Percentiles rank a stretch among this genome's conserved stretches.
Conservation (phyloP, 345 rosid genomes). For the Noccaea caerulescens region DNA sequence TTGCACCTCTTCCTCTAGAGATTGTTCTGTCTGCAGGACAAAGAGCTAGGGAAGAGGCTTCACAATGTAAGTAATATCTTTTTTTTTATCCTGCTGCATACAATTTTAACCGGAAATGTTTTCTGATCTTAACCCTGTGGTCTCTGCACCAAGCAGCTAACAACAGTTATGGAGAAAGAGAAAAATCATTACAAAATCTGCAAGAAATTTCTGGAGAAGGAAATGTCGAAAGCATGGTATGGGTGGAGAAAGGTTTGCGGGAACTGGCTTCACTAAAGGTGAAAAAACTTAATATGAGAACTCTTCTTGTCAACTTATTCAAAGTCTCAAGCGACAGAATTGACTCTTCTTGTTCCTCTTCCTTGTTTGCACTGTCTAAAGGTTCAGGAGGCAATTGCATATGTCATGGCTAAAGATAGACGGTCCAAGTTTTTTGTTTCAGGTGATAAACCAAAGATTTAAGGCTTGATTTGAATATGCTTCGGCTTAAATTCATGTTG, state of each 20-base stretch:
- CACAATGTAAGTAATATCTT: conserved; percentile 44
- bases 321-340: neutral
- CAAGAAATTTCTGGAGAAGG: conserved; percentile 64
- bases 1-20: conserved; percentile 84
- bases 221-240: conserved; percentile 76
- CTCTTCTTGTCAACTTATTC: conserved; percentile 5
- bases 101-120: neutral
- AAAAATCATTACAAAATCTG: conserved; percentile 46
- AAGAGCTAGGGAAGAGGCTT: conserved; percentile 57
- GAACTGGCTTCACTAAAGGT: conserved; percentile 89
- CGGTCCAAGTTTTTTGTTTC: conserved; percentile 55
- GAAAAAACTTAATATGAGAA: conserved; percentile 23
- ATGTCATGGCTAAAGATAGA: conserved; percentile 75
- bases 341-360: neutral
- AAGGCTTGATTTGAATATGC: conserved; percentile 4
- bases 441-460: conserved; percentile 38
- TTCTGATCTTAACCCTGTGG: conserved; percentile 25
- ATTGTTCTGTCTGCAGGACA: conserved; percentile 76
- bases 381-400: conserved; percentile 71
- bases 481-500: conserved; percentile 19
- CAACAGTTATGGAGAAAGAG: conserved; percentile 52
- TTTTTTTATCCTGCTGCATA: neutral
- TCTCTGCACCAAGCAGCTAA: conserved; percentile 50
- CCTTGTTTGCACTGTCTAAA: conserved; percentile 28
- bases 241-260: conserved; percentile 84